phyloP scores from a whole-genome alignment of 495 filamentous ascomycete genomes.

The Penicillium steckii region DNA sequence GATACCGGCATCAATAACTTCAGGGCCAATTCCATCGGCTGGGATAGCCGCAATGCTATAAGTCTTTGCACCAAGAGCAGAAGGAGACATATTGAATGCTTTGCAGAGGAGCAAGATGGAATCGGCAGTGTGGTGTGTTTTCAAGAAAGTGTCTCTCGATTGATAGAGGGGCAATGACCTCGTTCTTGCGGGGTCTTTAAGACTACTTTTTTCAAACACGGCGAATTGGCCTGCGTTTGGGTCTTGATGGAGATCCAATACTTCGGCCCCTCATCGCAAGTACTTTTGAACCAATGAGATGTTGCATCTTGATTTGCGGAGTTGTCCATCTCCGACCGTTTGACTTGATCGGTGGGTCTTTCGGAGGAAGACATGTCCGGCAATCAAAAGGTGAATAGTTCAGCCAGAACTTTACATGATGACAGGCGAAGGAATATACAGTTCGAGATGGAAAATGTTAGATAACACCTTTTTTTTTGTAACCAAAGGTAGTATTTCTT shows the following conservation, averaged over 20 bases:
- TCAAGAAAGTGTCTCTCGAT: not conserved
- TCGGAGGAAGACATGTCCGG: conserved; percentile 22
- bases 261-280: conserved; percentile 8
- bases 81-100: not conserved
- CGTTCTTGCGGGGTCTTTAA: conserved; percentile 14
- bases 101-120: not conserved
- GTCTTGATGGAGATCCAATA: conserved; percentile 5
- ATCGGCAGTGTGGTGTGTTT: not conserved
- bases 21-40: conserved; percentile 55
- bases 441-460: not conserved
- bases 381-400: not conserved
- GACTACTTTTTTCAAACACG: not conserved
- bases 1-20: conserved; percentile 51
- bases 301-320: conserved; percentile 3
- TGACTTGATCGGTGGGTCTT: not conserved
- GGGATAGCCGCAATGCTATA: conserved; percentile 53
- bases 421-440: no score
- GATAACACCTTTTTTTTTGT: not conserved
- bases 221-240: conserved; percentile 3
- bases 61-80: conserved; percentile 25
- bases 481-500: not conserved
- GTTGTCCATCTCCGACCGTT: conserved; percentile 12
- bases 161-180: conserved; percentile 5
- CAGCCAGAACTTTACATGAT: conserved; percentile 2
- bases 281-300: conserved; percentile 6